These are phyloP conservation scores for Tolypocladium pustulatum DNA, from an alignment of 2,329 filamentous ascomycete species.

Conservation along the genomic window DNA sequence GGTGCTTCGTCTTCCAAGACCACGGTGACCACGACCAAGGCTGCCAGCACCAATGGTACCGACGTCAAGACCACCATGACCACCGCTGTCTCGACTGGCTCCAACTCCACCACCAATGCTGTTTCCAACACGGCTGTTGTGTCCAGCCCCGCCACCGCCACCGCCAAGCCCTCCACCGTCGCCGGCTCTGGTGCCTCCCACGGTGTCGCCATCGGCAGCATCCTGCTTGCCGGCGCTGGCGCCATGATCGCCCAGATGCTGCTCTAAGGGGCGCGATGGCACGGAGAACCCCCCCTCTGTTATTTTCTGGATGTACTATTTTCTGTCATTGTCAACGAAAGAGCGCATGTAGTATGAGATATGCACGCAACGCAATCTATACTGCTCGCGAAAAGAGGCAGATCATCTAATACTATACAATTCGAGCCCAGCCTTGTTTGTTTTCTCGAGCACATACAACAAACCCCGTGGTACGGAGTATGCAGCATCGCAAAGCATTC, in stretches of 20 bases:
- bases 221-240: slow-evolving; percentile 16
- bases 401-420: slow-evolving; percentile 18
- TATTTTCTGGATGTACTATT: slow-evolving; percentile 14
- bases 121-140: slow-evolving; percentile 4
- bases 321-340: slow-evolving; percentile 10
- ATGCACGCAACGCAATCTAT: slow-evolving; percentile 1
- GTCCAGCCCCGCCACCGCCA: slow-evolving; percentile 5
- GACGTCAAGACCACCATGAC: slow-evolving; percentile 10
- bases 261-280: slow-evolving; percentile 9
- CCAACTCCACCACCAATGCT: slow-evolving; percentile 6
- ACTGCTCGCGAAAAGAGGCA: slow-evolving; percentile 14
- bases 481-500: not conserved
- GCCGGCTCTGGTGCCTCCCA: slow-evolving; percentile 16
- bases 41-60: slow-evolving; percentile 7
- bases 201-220: slow-evolving; percentile 13
- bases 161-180: slow-evolving; percentile 7
- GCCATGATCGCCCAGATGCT: slow-evolving; percentile 19
- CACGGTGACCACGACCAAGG: slow-evolving; percentile 5
- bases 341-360: slow-evolving; percentile 14
- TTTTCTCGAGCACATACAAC: not conserved
- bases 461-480: not conserved
- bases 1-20: not conserved
- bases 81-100: slow-evolving; percentile 7
- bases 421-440: slow-evolving; percentile 15
- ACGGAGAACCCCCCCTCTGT: not conserved